A percentile compares a stretch with the other conserved stretches of the same genome.
Conservation (phyloP, 2,329 filamentous ascomycete species). For the Trichophyton verrucosum region DNA sequence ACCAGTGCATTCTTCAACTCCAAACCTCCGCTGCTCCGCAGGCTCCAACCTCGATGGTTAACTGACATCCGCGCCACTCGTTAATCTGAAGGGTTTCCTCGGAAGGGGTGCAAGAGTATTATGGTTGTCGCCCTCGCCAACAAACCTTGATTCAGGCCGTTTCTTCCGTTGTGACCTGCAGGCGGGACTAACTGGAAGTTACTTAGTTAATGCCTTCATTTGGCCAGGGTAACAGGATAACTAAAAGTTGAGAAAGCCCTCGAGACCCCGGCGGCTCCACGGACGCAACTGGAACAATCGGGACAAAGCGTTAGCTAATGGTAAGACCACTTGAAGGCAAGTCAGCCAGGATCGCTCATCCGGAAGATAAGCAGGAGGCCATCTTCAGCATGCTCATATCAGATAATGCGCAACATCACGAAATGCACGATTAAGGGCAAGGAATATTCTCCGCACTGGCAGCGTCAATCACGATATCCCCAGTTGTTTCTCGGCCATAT, state of each 20-base stretch:
- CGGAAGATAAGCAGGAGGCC: not conserved
- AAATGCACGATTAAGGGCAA: not conserved
- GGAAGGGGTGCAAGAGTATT: not conserved
- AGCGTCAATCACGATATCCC: not conserved
- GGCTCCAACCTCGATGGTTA: not conserved
- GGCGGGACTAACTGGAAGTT: not conserved
- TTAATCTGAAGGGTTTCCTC: not conserved
- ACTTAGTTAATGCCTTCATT: not conserved
- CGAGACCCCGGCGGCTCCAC: not conserved
- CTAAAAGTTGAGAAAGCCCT: not conserved
- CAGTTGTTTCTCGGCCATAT: not conserved
- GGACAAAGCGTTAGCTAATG: not conserved
- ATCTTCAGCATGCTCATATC: not conserved
- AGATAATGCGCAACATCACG: not conserved
- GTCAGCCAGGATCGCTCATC: not conserved
- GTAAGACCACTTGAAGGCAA: not conserved
- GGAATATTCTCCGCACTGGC: not conserved
- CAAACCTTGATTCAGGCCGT: not conserved
- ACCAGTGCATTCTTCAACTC: not conserved
- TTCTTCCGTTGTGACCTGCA: not conserved
- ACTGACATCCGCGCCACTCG: not conserved
- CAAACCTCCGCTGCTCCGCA: slow-evolving; percentile 1
- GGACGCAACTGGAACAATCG: not conserved
- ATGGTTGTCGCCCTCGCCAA: too few species aligned
- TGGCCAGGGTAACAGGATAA: not conserved